Percentiles rank a stretch among this genome's conserved stretches.
phyloP scores from a whole-genome alignment of 78 protist genomes.

The Anaeramoeba flamelloides region DNA sequence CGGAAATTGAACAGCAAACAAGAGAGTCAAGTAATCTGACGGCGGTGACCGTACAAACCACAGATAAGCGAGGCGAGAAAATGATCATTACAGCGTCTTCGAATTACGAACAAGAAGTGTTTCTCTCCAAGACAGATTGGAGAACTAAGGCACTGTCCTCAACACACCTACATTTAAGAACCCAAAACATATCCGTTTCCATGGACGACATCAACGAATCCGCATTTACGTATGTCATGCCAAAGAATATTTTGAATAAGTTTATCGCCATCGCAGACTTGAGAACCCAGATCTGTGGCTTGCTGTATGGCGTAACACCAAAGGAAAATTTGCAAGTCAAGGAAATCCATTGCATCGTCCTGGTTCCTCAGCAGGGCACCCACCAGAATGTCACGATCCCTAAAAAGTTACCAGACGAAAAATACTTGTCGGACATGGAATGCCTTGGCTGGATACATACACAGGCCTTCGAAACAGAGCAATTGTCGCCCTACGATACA shows the following conservation, averaged over 20 bases:
- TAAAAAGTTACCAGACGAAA: conserved; percentile 68
- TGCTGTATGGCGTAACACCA: conserved; percentile 83
- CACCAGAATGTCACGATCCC: conserved; percentile 80
- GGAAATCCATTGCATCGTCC: conserved; percentile 86
- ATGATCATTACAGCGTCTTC: conserved; percentile 74
- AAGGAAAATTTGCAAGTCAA: conserved; percentile 86
- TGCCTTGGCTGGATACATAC: conserved; percentile 99
- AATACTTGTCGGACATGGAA: conserved; percentile 73
- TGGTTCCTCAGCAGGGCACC: conserved; percentile 96
- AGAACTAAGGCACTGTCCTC: conserved; percentile 92
- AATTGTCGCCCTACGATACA: conserved; percentile 81
- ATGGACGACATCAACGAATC: conserved; percentile 68
- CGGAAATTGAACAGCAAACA: conserved; percentile 87
- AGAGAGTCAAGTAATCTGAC: conserved; percentile 43
- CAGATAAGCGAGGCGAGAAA: conserved; percentile 87
- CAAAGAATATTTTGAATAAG: conserved; percentile 88
- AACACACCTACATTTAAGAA: conserved; percentile 88
- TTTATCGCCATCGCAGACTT: conserved; percentile 80
- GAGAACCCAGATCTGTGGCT: conserved; percentile 88
- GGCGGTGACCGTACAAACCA: conserved; percentile 68
- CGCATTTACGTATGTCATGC: conserved; percentile 86
- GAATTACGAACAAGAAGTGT: conserved; percentile 72
- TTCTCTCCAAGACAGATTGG: conserved; percentile 86
- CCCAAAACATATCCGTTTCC: conserved; percentile 86
- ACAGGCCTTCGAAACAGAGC: conserved; percentile 86